phyloP scores from a whole-genome alignment of 2,329 filamentous ascomycete genomes.

The Teratosphaeria viscida region DNA sequence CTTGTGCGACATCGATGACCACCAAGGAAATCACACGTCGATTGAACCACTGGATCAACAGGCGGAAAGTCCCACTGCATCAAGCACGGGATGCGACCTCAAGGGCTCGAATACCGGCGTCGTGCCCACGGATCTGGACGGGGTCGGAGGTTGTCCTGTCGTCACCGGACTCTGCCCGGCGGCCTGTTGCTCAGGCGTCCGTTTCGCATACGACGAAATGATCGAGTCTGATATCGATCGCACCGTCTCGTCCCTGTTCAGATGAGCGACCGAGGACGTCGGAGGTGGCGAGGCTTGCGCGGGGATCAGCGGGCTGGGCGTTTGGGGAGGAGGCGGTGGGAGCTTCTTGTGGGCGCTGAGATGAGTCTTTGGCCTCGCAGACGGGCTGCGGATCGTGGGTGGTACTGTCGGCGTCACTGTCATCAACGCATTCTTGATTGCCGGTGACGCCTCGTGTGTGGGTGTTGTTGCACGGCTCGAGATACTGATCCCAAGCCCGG shows the following conservation, averaged over 20 bases:
- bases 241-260: slow-evolving; percentile 15
- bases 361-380: slow-evolving; percentile 7
- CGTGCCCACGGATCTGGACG: neutral
- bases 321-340: slow-evolving; percentile 12
- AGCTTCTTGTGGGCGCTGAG: slow-evolving; percentile 15
- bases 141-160: neutral
- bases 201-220: slow-evolving; percentile 21
- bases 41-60: neutral
- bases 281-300: neutral
- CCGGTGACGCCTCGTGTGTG: neutral
- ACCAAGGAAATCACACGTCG: neutral
- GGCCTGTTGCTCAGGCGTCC: neutral
- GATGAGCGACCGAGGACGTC: neutral
- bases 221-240: slow-evolving; percentile 23
- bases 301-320: slow-evolving; percentile 6
- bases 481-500: slow-evolving; percentile 12
- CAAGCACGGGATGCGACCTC: neutral
- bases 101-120: neutral
- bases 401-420: neutral
- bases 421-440: neutral
- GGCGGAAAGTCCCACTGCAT: neutral
- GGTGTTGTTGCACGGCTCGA: slow-evolving; percentile 3
- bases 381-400: neutral
- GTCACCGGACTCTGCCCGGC: neutral
- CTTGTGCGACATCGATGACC: too few relatives aligned